Base-by-base conservation (phyloP, 2,329 filamentous ascomycete species). In the Ceratocystis alfenasii region DNA sequence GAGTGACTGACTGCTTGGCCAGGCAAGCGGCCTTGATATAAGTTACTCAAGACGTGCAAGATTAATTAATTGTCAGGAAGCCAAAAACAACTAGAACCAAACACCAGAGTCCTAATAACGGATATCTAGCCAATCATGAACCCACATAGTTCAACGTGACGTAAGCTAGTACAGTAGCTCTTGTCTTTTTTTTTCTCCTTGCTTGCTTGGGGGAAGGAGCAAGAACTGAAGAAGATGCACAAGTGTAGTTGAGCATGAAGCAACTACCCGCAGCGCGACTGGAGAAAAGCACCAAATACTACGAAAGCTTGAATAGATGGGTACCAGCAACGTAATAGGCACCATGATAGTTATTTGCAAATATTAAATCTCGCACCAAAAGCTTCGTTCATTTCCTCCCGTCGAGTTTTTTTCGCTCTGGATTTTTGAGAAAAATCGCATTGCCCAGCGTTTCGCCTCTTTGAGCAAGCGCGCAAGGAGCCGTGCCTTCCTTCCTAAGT, bases 401-500 rank as follows among this genome's bases (percentile, higher is more conserved):
- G 36, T 41, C 36, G 20, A 55, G 22, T 25, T 55, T 57, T 57
- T 28, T 33, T 36, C 55, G 8, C 53, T 30, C 55, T 59, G 17
- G 15, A 59, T 36, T 59, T 59, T 59, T 25, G 17, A 20, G 55
- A 57, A 57, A 59, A 59, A 17, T 59, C 30, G 55, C 55, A 59
- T 59, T 20, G 36, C 33, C 33, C 33, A 59, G 55, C 55, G 55
- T 36, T 20, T 59, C 55, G 55, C 55, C 55, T 59, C 55, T 36
- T 59, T 59, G 25, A 59, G 55, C 55, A 59, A 36, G 55, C 55
- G 55, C 55, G 55, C 55, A 59, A 59, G 55, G 55, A 59, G 55
- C 55, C 55, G 55, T 59, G 55, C 55, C 55, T 59, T 59, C 55
- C 55, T 59, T 59, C 55, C 55, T 30, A 59, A 59, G 53, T 59